Conservation (phyloP, 495 filamentous ascomycete genomes). For the Saxophila tyrrhenica region DNA sequence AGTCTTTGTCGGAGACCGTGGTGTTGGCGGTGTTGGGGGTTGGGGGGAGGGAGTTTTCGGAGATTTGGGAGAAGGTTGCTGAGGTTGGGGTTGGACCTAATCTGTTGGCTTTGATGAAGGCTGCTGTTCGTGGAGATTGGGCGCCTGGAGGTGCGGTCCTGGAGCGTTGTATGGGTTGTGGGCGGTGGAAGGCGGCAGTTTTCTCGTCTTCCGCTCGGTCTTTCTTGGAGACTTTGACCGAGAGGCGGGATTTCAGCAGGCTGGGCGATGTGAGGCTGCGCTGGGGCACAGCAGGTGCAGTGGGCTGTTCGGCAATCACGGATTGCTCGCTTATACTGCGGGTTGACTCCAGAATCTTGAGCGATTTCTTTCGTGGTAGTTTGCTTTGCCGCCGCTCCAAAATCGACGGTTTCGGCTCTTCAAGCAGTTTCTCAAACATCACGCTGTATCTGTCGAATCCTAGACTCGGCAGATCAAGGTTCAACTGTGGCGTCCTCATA, state of each 20-base stretch:
- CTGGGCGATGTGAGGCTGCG: constrained; percentile 6
- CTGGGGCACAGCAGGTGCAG: neutral
- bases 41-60: constrained; percentile 8
- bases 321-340: neutral
- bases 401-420: constrained; percentile 37
- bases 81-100: neutral
- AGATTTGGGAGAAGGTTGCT: neutral
- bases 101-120: neutral
- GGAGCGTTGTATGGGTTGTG: constrained; percentile 10
- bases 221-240: neutral
- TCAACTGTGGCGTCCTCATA: constrained; percentile 31
- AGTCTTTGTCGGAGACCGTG: neutral
- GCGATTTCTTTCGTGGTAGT: constrained; percentile 48
- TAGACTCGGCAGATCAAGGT: constrained; percentile 70
- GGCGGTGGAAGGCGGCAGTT: constrained; percentile 3
- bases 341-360: constrained; percentile 19
- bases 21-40: constrained; percentile 5
- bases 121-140: constrained; percentile 4
- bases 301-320: neutral
- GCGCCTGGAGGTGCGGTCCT: constrained; percentile 9
- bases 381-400: constrained; percentile 59
- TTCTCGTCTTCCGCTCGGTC: neutral
- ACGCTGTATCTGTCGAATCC: constrained; percentile 85
- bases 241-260: constrained; percentile 1
- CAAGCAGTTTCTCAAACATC: constrained; percentile 77